Percentiles rank a stretch among this genome's conserved stretches.
These are phyloP conservation scores for Suillus lakei DNA, from an alignment of 768 basidiomycete species.

Conservation along the genomic window DNA sequence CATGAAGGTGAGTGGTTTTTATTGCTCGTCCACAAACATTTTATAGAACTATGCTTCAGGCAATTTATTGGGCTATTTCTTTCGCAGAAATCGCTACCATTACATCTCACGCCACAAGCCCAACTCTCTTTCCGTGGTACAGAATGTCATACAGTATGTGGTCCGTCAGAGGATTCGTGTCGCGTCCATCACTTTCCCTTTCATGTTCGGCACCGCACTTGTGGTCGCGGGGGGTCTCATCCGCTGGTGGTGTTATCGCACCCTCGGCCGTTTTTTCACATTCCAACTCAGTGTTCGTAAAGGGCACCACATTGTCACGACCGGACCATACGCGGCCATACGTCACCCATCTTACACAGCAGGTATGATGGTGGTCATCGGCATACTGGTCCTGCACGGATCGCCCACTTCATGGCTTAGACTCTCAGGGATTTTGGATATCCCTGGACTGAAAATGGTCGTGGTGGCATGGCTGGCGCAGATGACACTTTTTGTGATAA, in stretches of 20 bases:
- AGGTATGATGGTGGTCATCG: slow-evolving; percentile 13
- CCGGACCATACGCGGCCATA: slow-evolving; percentile 49
- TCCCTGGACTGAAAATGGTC: neutral
- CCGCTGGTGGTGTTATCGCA: slow-evolving; percentile 34
- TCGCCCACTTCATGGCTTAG: slow-evolving; percentile 13
- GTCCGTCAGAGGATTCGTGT: too few species aligned
- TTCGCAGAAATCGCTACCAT: slow-evolving; percentile 6
- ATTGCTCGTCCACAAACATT: neutral
- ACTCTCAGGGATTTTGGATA: neutral
- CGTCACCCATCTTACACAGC: slow-evolving; percentile 51
- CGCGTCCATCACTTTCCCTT: slow-evolving; percentile 9
- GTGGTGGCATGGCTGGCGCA: neutral
- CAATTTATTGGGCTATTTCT: slow-evolving; percentile 4
- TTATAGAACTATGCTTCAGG: neutral
- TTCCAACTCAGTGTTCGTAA: slow-evolving; percentile 48
- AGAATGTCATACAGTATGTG: too few species aligned
- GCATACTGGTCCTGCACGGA: slow-evolving; percentile 11
- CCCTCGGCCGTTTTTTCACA: slow-evolving; percentile 47
- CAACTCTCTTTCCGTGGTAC: neutral
- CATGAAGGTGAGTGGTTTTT: neutral
- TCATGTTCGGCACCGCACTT: slow-evolving; percentile 28
- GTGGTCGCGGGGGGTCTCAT: slow-evolving; percentile 28
- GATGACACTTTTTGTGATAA: neutral
- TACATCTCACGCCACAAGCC: neutral
- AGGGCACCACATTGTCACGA: slow-evolving; percentile 45